Evolutionary conservation across 345 rosid species (phyloP), one percentile per base, ranked within the genome.

Genomic region (Melaleuca quinquenervia): DNA sequence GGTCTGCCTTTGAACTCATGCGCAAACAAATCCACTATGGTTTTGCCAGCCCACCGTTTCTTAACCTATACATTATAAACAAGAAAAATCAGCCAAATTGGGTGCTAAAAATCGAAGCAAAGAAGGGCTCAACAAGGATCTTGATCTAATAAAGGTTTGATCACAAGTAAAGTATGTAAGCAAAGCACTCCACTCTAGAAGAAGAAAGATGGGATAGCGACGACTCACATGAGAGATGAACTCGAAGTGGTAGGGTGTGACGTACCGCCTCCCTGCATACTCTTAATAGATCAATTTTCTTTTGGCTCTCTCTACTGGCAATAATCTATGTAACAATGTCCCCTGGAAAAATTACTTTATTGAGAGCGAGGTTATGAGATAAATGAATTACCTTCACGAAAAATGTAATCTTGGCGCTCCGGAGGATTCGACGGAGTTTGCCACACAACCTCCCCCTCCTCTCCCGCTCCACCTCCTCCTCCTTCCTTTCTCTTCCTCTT

Each of bases 31-130:
- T 96, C 98, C 22, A 95, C 98, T 5, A 97, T 94, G 11, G 96
- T 92, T 89, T 97, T 97, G 64, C 98, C 99, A 5, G 95, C 92
- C 98, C 99, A 96, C 13, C 99, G 96, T 60, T 93, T 94, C 86
- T 96, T 95, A 84, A 91, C 98, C 99, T 97, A 53, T 20, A 60
- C 74, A 27, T 60, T 9, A 60, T 60, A 27, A 60, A 60, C 36
- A 60, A 60, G 36, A 27, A 27, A 27, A 60, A 60, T 29, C 14
- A 60, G 36, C 74, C 74, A 60, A 27, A 60, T 27, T 5, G 74
- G 13, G 41, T 13, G 41, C 74, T 6, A 36, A 27, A 60, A 20
- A 60, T 60, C 13, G 20, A 60, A 60, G 74, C 74, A 12, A 20
- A 32, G 36, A 32, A 70, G 24, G 78, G 13, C 26, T 32, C 20